Conservation (phyloP, 148 eudicot genomes). For the Persicaria tinctoria region DNA sequence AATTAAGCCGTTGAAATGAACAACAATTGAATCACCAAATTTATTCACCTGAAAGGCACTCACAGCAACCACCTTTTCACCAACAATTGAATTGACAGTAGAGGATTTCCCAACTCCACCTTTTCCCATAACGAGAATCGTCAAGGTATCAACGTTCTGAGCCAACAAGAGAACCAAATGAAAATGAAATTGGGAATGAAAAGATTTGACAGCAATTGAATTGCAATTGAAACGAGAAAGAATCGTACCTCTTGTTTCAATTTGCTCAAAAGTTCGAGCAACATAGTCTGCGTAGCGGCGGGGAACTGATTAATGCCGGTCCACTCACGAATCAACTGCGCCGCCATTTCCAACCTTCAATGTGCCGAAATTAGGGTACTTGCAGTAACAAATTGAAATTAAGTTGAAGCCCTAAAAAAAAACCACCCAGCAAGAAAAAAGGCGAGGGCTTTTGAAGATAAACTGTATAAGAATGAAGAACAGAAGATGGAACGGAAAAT, state of each 20-base stretch:
- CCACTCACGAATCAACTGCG: constrained; percentile 57
- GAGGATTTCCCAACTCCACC: constrained; percentile 98
- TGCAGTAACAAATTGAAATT: background rate
- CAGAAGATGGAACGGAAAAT: no score
- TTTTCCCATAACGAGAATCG: constrained; percentile 94
- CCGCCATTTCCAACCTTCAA: constrained; percentile 28
- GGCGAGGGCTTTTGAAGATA: no score
- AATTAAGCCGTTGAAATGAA: background rate
- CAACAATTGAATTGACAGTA: constrained; percentile 77
- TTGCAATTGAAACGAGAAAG: background rate
- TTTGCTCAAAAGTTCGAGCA: constrained; percentile 64
- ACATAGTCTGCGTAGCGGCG: constrained; percentile 60
- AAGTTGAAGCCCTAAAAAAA: background rate
- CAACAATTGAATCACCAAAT: background rate
- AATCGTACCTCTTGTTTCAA: constrained; percentile 64
- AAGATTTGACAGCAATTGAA: background rate
- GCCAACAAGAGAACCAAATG: constrained; percentile 1
- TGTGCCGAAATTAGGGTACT: background rate
- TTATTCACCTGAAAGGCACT: constrained; percentile 83
- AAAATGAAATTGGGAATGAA: background rate
- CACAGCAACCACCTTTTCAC: constrained; percentile 80
- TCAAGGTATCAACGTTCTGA: constrained; percentile 68
- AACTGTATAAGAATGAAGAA: no score
- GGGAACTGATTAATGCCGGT: constrained; percentile 90
- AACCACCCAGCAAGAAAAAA: no score